phyloP scores from a whole-genome alignment of 805 yeast species.

The Kazachstania africana region DNA sequence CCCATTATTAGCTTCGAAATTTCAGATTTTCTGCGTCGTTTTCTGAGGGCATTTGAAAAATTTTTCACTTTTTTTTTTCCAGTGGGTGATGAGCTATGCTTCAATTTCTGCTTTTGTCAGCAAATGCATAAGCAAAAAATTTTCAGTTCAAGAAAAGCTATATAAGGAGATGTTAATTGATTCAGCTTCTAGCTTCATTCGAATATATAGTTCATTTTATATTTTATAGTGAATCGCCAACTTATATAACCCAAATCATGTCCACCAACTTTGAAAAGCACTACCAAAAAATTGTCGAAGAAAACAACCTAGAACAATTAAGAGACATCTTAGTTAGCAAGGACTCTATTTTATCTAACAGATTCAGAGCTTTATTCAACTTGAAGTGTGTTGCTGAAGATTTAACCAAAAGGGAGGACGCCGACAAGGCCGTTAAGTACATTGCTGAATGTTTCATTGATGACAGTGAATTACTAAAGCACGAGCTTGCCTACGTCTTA shows the following conservation, averaged over 20 bases:
- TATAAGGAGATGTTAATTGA: too few relatives aligned
- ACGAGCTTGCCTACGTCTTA: constrained; percentile 92
- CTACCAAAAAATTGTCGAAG: constrained; percentile 28
- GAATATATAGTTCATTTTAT: too few relatives aligned
- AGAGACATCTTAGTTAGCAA: constrained; percentile 60
- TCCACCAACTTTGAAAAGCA: constrained; percentile 28
- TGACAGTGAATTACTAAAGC: constrained; percentile 82
- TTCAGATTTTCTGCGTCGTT: too few relatives aligned
- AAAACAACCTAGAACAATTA: constrained; percentile 45
- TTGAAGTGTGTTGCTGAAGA: constrained; percentile 79
- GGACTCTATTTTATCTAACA: constrained; percentile 60
- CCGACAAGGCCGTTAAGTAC: constrained; percentile 61
- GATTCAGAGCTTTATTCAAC: constrained; percentile 91
- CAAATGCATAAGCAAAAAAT: too few relatives aligned
- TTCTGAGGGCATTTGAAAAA: too few relatives aligned
- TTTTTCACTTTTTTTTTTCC: too few relatives aligned
- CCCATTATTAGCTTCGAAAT: too few relatives aligned
- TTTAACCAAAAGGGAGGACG: constrained; percentile 39
- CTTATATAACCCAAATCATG: constrained; percentile 10
- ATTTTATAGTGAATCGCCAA: too few relatives aligned
- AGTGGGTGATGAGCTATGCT: too few relatives aligned
- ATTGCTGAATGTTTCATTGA: constrained; percentile 77
- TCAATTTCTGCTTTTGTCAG: too few relatives aligned
- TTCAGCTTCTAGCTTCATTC: too few relatives aligned
- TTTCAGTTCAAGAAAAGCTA: too few relatives aligned